These are phyloP conservation scores for Lachnellula hyalina DNA, from an alignment of 2,329 filamentous ascomycete species.

Conservation along the genomic window DNA sequence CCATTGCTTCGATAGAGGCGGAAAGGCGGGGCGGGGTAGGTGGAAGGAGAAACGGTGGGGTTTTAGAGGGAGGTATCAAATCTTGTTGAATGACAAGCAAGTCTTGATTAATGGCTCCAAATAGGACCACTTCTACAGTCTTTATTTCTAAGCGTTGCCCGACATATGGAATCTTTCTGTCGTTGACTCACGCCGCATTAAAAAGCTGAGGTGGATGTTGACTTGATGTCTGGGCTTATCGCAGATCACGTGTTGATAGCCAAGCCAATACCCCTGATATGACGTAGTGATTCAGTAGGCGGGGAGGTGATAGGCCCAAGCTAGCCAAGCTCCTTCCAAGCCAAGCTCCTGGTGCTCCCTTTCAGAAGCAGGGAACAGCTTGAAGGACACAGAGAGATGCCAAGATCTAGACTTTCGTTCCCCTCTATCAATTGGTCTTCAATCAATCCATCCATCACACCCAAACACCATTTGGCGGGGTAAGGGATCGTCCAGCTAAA, in stretches of 20 bases:
- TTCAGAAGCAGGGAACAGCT: background rate
- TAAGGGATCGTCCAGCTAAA: background rate
- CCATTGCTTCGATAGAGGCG: slow-evolving; percentile 18
- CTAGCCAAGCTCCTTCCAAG: background rate
- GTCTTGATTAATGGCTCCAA: background rate
- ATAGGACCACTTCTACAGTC: no score
- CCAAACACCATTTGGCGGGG: background rate
- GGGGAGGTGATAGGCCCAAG: background rate
- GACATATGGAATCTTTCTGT: background rate
- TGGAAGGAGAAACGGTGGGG: background rate
- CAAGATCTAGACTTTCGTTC: slow-evolving; percentile 1
- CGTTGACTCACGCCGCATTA: background rate
- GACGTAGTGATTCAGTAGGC: slow-evolving; percentile 8
- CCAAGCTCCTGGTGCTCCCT: no score
- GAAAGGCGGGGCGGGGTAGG: background rate
- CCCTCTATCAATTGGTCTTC: background rate
- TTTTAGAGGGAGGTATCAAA: background rate
- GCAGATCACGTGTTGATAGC: background rate
- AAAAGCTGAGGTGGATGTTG: background rate
- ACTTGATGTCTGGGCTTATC: background rate
- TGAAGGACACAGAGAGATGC: background rate
- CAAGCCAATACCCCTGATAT: slow-evolving; percentile 6
- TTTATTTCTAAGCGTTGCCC: no score
- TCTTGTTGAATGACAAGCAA: background rate
- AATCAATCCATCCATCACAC: background rate